Evolutionary conservation across 257 asterid species (phyloP).

Genomic region (Solanum chmielewskii): DNA sequence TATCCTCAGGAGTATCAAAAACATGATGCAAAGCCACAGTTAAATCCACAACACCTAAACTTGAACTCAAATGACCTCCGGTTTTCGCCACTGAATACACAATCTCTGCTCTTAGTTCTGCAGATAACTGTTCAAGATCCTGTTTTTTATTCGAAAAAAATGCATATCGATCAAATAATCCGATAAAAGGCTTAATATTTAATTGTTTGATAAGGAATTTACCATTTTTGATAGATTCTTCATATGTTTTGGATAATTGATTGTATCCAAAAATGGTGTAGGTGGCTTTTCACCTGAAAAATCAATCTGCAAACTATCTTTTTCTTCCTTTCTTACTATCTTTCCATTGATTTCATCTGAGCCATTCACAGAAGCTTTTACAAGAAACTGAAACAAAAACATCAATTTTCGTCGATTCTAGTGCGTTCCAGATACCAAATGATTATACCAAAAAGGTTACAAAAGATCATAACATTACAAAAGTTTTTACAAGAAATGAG

Average conservation of each 20-base stretch:
- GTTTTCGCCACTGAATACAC: conserved; percentile 44
- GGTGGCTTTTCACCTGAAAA: conserved; percentile 45
- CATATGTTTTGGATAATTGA: conserved; percentile 63
- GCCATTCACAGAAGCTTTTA: conserved; percentile 32
- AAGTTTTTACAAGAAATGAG: too few species aligned
- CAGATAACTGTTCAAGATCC: conserved; percentile 75
- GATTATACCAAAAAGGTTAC: conserved; percentile 16
- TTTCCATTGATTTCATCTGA: conserved; percentile 24
- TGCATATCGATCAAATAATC: background rate
- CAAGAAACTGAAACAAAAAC: conserved; percentile 18
- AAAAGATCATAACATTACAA: background rate
- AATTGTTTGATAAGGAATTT: background rate
- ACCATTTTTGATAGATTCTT: conserved; percentile 54
- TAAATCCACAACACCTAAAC: conserved; percentile 69
- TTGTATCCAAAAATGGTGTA: conserved; percentile 62
- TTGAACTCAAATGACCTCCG: conserved; percentile 68
- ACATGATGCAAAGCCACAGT: conserved; percentile 82
- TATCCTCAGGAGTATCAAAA: conserved; percentile 60
- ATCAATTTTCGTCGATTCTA: background rate
- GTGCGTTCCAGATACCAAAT: background rate
- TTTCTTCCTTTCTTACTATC: conserved; percentile 23
- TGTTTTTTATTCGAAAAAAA: background rate
- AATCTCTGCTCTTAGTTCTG: conserved; percentile 66
- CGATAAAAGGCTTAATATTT: background rate
- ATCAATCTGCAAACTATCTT: conserved; percentile 44